A percentile compares a stretch with the other conserved stretches of the same genome.
Evolutionary conservation across 257 asterid species (phyloP).

Genomic region (Solanum piurae): DNA sequence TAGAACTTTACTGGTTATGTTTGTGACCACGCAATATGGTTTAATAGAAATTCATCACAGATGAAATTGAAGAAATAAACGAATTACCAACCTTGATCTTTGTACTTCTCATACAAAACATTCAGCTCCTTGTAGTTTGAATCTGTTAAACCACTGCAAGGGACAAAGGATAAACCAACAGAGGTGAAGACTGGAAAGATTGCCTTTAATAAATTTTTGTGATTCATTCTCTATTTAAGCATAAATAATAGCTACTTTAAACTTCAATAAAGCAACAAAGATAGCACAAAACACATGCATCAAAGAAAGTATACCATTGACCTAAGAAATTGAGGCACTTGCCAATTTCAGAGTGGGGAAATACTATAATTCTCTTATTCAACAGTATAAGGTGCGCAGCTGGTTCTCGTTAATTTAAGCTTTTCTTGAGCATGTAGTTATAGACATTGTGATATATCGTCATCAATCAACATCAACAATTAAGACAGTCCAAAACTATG

Average conservation of each 20-base stretch:
- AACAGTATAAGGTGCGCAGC: neutral
- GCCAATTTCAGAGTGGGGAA: neutral
- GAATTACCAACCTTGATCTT: slow-evolving; percentile 47
- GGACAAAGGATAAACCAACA: neutral
- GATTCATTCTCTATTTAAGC: neutral
- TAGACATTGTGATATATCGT: neutral
- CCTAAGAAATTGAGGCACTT: neutral
- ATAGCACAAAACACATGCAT: neutral
- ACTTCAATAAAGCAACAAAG: neutral
- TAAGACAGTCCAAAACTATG: neutral
- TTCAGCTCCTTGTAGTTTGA: slow-evolving; percentile 78
- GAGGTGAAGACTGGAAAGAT: neutral
- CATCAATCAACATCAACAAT: neutral
- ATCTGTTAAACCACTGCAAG: slow-evolving; percentile 55
- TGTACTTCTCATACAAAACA: slow-evolving; percentile 61
- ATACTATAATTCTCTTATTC: neutral
- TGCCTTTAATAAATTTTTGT: neutral
- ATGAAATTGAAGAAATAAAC: neutral
- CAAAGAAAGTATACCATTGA: neutral
- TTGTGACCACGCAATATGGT: neutral
- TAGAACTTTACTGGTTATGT: neutral
- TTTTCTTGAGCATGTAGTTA: neutral
- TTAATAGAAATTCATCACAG: neutral
- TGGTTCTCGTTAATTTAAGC: neutral
- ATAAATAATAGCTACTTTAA: neutral